phyloP scores from a whole-genome alignment of 768 basidiomycete species.

The Kwoniella pini region DNA sequence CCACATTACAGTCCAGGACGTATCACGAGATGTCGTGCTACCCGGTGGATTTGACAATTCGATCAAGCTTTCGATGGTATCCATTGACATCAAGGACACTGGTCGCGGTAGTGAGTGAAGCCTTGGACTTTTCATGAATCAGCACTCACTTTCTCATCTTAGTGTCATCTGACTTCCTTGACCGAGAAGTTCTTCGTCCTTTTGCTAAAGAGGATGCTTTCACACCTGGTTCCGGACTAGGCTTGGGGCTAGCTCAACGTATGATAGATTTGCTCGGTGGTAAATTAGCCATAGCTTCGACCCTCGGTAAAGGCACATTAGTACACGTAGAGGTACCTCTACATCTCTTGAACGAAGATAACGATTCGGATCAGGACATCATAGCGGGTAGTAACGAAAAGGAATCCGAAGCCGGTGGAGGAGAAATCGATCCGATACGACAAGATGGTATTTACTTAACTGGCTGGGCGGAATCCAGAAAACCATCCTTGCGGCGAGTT shows the following conservation, averaged over 20 bases:
- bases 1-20: slow-evolving; percentile 48
- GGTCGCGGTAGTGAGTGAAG: slow-evolving; percentile 47
- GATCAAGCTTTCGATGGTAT: slow-evolving; percentile 37
- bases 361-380: slow-evolving; percentile 36
- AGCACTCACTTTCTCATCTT: background rate
- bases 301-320: slow-evolving; percentile 40
- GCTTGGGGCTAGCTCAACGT: slow-evolving; percentile 44
- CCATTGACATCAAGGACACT: slow-evolving; percentile 48
- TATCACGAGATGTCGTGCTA: slow-evolving; percentile 38
- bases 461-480: slow-evolving; percentile 29
- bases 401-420: background rate
- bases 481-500: slow-evolving; percentile 22
- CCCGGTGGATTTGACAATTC: slow-evolving; percentile 47
- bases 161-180: slow-evolving; percentile 47
- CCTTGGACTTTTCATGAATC: background rate
- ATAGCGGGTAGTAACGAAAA: slow-evolving; percentile 1
- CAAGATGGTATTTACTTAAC: slow-evolving; percentile 31
- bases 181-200: slow-evolving; percentile 35
- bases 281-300: slow-evolving; percentile 43
- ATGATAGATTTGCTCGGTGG: slow-evolving; percentile 53
- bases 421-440: background rate
- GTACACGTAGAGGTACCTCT: slow-evolving; percentile 48
- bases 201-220: slow-evolving; percentile 48
- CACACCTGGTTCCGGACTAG: slow-evolving; percentile 47
- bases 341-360: slow-evolving; percentile 36